Conservation (phyloP, 306 rosid species). For the Begonia fuchsioides region DNA sequence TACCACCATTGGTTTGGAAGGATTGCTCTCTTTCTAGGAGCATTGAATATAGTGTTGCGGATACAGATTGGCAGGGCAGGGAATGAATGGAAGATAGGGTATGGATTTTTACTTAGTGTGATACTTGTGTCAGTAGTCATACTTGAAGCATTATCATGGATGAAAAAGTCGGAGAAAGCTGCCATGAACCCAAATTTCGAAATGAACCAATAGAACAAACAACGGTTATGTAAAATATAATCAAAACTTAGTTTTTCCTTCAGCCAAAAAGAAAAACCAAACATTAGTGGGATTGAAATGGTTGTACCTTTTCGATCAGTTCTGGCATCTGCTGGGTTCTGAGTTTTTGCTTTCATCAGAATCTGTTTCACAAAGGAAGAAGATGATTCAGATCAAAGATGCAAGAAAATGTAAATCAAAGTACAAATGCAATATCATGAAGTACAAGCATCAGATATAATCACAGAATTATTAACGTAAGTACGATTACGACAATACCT, state of each 20-base stretch:
- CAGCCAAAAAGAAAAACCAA: too few species aligned
- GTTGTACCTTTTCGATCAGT: background rate
- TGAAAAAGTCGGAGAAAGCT: slow-evolving; percentile 44
- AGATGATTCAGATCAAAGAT: too few species aligned
- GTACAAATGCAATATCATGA: too few species aligned
- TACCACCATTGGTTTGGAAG: slow-evolving; percentile 92
- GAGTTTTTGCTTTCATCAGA: background rate
- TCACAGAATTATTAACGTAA: too few species aligned
- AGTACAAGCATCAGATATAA: too few species aligned
- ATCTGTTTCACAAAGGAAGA: too few species aligned
- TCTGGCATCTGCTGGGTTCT: too few species aligned
- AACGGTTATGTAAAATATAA: background rate
- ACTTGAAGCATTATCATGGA: slow-evolving; percentile 54
- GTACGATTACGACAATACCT: too few species aligned
- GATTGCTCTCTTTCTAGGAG: slow-evolving; percentile 72
- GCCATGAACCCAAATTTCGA: slow-evolving; percentile 48
- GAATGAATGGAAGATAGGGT: slow-evolving; percentile 64
- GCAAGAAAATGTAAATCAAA: too few species aligned
- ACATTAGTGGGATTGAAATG: background rate
- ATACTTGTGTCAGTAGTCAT: slow-evolving; percentile 46
- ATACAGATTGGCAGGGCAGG: slow-evolving; percentile 70
- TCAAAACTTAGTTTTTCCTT: too few species aligned
- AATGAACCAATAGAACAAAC: slow-evolving; percentile 21
- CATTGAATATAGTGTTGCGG: slow-evolving; percentile 77
- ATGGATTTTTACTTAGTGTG: slow-evolving; percentile 63